Conservation (phyloP, 176 grass and related monocot species). For the Canna indica region DNA sequence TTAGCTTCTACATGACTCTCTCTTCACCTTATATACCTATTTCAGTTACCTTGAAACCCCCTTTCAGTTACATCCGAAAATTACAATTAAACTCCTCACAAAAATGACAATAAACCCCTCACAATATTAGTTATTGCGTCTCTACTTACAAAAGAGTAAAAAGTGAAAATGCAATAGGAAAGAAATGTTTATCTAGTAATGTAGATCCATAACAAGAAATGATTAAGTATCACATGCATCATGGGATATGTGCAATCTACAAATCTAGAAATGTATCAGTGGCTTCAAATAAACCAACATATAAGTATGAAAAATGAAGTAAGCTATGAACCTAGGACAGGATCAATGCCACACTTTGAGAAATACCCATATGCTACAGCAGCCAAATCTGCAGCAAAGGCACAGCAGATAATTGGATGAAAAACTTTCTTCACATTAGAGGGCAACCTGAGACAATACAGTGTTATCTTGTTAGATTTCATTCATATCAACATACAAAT, state of each 20-base stretch:
- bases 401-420: constrained; percentile 84
- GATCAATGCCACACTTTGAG: constrained; percentile 45
- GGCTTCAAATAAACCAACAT: background rate
- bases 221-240: background rate
- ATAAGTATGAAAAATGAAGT: constrained; percentile 5
- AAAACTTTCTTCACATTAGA: constrained; percentile 54
- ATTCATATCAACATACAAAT: constrained; percentile 5
- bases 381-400: constrained; percentile 64
- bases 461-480: background rate
- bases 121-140: too few relatives aligned
- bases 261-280: background rate
- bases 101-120: too few relatives aligned
- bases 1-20: too few relatives aligned
- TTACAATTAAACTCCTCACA: too few relatives aligned
- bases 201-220: too few relatives aligned
- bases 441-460: constrained; percentile 50
- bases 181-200: too few relatives aligned
- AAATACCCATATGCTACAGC: constrained; percentile 48
- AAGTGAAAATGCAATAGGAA: too few relatives aligned
- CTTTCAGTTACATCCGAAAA: too few relatives aligned
- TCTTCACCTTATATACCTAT: too few relatives aligned
- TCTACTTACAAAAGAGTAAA: too few relatives aligned
- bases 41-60: too few relatives aligned
- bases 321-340: constrained; percentile 66
- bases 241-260: background rate